phyloP scores from a whole-genome alignment of 2,329 filamentous ascomycete species.

The Arthrinium phaeospermum region DNA sequence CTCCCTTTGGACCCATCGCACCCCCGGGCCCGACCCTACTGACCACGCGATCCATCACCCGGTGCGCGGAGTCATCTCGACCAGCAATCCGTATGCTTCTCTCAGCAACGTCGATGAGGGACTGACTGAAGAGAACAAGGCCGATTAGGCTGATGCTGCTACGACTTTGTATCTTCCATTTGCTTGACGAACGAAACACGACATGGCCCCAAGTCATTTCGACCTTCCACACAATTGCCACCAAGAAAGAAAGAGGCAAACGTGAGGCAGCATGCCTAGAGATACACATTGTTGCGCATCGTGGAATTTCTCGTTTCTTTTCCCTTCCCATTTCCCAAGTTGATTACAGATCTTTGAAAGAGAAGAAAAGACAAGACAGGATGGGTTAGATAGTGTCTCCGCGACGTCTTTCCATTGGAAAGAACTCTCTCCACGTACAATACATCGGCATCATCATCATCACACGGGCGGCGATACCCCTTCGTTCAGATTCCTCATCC shows the following conservation, averaged over 20 bases:
- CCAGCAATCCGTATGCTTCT: constrained; percentile 35
- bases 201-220: not conserved
- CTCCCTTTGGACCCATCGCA: constrained; percentile 40
- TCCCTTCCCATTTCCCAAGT: not conserved
- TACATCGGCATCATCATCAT: not conserved
- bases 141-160: not conserved
- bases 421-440: not conserved
- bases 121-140: not conserved
- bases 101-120: constrained; percentile 31
- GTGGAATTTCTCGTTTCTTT: not conserved
- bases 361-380: not conserved
- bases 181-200: not conserved
- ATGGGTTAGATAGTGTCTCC: not conserved
- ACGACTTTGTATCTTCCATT: not conserved
- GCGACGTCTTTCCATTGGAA: not conserved
- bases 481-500: not conserved
- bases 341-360: not conserved
- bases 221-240: not conserved
- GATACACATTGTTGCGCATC: not conserved
- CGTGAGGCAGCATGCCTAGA: not conserved
- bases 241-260: not conserved
- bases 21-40: constrained; percentile 31
- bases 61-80: constrained; percentile 19
- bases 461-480: constrained; percentile 10
- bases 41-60: not conserved